Percentiles rank a stretch among this genome's conserved stretches.
These are phyloP conservation scores for Macrotyloma uniflorum DNA, from an alignment of 306 rosid genomes.

Conservation along the genomic window DNA sequence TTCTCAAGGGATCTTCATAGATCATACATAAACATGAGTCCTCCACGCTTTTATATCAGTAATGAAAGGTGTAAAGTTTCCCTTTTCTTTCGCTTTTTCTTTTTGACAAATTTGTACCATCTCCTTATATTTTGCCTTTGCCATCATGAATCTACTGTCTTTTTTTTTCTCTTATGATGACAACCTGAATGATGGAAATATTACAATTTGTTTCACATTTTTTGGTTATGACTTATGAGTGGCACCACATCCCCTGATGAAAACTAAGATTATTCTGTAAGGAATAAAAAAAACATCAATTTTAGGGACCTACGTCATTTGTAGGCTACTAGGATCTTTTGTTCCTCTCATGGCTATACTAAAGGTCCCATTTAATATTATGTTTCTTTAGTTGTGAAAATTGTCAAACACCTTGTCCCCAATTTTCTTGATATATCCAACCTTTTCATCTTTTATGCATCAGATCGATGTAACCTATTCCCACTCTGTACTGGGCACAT, in stretches of 20 bases:
- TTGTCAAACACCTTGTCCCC: conserved; percentile 10
- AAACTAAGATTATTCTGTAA: conserved; percentile 33
- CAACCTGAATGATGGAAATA: conserved; percentile 40
- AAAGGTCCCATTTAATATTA: conserved; percentile 35
- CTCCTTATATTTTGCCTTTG: neutral
- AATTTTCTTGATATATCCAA: conserved; percentile 16
- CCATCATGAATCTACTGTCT: neutral
- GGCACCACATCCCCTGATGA: conserved; percentile 26
- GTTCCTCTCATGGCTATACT: conserved; percentile 38
- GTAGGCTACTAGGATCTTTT: conserved; percentile 29
- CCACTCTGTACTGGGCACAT: neutral
- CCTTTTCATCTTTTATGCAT: conserved; percentile 29
- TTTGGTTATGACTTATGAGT: conserved; percentile 43
- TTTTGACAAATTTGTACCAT: conserved; percentile 19
- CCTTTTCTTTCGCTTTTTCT: conserved; percentile 25
- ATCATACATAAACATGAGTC: conserved; percentile 36
- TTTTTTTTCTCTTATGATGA: neutral
- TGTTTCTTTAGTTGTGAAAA: conserved; percentile 34
- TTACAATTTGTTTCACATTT: conserved; percentile 20
- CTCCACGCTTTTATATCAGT: conserved; percentile 40
- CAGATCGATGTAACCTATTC: neutral
- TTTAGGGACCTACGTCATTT: conserved; percentile 16
- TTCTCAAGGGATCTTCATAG: conserved; percentile 39
- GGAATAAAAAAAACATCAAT: neutral
- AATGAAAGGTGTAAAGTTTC: conserved; percentile 53